Evolutionary conservation across 768 basidiomycete genomes (phyloP), one percentile per base, ranked within the genome.

Genomic region (Gautieria morchelliformis): DNA sequence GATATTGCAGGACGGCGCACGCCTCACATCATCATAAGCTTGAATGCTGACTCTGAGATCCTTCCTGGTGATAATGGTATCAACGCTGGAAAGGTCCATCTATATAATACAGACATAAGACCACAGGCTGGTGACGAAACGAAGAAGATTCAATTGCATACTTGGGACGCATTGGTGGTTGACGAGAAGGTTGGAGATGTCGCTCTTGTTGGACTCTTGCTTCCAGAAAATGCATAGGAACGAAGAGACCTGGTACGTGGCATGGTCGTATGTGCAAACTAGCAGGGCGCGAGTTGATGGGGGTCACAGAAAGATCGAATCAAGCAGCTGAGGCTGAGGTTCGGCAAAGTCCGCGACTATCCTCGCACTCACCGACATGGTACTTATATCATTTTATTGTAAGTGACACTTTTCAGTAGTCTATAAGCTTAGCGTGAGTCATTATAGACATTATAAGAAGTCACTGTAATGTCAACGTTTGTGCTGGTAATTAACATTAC

Each of bases 121-220:
- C 8, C 27, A 40, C 24, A 9, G 14, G 53, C 42, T 32, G 27
- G 3, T 27, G 11, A 30, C 33, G 4, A 35, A 53, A 22, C 20
- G 22, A 27, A 22, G 22, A 27, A 22, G 17, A 17, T 20, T 35
- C 52, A 37, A 15, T 33, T 56, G 40, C 62, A 50, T 9, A 58
- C 56, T 35, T 57, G 56, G 19, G 90, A 90, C 33, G 76, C 86
- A 65, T 88, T 81, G 10, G 91, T 93, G 22, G 80, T 74, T 19
- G 91, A 89, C 32, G 88, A 85, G 71, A 87, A 89, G 3, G 90
- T 89, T 53, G 90, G 90, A 24, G 90, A 93, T 2, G 88, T 57
- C 20, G 56, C 56, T 41, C 56, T 87, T 56, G 87, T 84, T 39
- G 74, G 19, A 70, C 70, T 50, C 39, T 30, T 54, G 49, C 39